Evolutionary conservation across 768 basidiomycete genomes (phyloP), one percentile per base, ranked within the genome.

Genomic region (Trametes cubensis): DNA sequence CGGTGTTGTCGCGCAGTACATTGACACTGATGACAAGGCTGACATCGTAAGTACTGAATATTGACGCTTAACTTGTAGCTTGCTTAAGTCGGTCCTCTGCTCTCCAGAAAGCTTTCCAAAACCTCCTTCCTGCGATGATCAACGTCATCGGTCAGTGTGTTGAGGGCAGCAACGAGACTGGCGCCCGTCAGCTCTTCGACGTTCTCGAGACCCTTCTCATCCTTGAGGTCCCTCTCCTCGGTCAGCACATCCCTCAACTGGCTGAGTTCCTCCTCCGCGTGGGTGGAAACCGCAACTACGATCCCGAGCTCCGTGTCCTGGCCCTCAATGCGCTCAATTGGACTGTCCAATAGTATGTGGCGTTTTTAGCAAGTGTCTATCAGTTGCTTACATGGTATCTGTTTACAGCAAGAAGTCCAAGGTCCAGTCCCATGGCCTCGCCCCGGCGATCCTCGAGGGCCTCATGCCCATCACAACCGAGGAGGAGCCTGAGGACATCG

Each of bases 181-280:
- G 86, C 56, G 92, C 93, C 48, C 87, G 95, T 66, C 87, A 95
- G 70, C 80, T 95, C 25, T 97, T 98, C 70, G 97, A 99, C 71
- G 93, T 98, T 28, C 82, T 98, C 64, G 97, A 98, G 80, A 95
- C 94, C 0, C 86, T 98, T 49, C 83, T 96, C 49, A 96, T 98
- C 71, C 85, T 98, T 61, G 97, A 99, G 81, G 87, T 93, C 21
- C 95, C 97, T n/a, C 80, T 98, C 21, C 83, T 99, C 45, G 85
- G 90, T 58, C 91, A 90, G 67, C 90, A 94, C 74, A 90, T 97
- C 28, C 86, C 89, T 46, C 87, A 94, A 63, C 82, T 98, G 38
- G 90, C 90, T 48, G 80, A 91, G 53, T 97, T 98, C 85, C 87
- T 98, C 63, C 83, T 98, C 42, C 80, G 80, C 49, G 89, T 88